Percentiles rank a stretch among this genome's conserved stretches.
Evolutionary conservation across 441 rosid genomes (phyloP).

Genomic region (Syzygium syzygioides): DNA sequence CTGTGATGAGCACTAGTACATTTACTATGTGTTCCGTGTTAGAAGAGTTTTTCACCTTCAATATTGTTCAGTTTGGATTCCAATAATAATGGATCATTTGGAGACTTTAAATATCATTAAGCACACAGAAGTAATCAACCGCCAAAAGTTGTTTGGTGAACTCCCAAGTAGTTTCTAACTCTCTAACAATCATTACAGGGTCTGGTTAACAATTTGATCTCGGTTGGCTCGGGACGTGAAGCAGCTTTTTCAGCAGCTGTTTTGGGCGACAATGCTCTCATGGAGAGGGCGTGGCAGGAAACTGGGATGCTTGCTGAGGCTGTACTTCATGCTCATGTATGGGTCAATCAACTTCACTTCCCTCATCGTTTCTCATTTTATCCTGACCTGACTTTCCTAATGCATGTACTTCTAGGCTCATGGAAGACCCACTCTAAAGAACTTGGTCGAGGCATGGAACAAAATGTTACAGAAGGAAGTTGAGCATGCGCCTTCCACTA

Average conservation of each 20-base stretch:
- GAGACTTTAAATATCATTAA: not conserved
- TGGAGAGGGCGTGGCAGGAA: slow-evolving; percentile 99
- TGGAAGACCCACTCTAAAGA: slow-evolving; percentile 88
- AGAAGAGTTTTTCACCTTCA: not conserved
- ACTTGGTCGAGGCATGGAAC: slow-evolving; percentile 89
- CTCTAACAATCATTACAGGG: slow-evolving; percentile 38
- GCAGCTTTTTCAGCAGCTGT: slow-evolving; percentile 96
- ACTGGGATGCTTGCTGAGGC: slow-evolving; percentile 99
- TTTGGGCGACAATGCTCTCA: slow-evolving; percentile 91
- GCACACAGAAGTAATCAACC: not conserved
- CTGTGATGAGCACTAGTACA: not conserved
- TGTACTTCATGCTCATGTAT: slow-evolving; percentile 96
- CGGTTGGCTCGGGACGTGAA: slow-evolving; percentile 89
- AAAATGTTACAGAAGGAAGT: slow-evolving; percentile 83
- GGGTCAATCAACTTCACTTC: slow-evolving; percentile 1
- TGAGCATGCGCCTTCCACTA: slow-evolving; percentile 58
- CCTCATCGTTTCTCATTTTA: not conserved
- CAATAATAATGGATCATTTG: not conserved
- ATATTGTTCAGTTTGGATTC: not conserved
- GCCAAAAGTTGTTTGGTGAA: not conserved
- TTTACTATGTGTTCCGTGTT: not conserved
- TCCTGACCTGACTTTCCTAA: not conserved
- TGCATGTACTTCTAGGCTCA: slow-evolving; percentile 64
- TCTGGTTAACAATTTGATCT: slow-evolving; percentile 76
- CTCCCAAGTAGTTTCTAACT: not conserved